phyloP scores from a whole-genome alignment of 2,329 filamentous ascomycete species.

The Neurospora crassa region DNA sequence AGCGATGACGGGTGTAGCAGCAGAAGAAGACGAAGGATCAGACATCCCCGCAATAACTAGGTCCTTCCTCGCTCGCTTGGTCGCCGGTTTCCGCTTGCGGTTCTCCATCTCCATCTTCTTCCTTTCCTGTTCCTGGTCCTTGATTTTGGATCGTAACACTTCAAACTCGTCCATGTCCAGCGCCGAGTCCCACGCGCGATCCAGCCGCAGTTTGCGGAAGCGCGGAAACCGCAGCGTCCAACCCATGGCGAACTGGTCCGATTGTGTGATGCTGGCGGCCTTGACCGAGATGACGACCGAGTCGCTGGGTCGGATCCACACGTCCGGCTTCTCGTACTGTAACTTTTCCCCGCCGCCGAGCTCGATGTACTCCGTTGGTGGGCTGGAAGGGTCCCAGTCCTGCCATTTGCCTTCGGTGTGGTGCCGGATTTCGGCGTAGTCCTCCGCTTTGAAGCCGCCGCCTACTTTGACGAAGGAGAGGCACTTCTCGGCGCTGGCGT shows the following conservation, averaged over 20 bases:
- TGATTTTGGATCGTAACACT: constrained; percentile 56
- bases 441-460: constrained; percentile 77
- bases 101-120: constrained; percentile 68
- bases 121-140: constrained; percentile 63
- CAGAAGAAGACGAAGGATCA: constrained; percentile 26
- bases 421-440: constrained; percentile 76
- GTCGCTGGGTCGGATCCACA: constrained; percentile 86
- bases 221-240: constrained; percentile 84
- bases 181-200: constrained; percentile 75
- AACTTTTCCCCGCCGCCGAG: constrained; percentile 63
- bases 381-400: constrained; percentile 69
- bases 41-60: constrained; percentile 60
- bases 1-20: not conserved
- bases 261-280: constrained; percentile 65
- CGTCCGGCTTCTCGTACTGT: constrained; percentile 72
- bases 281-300: constrained; percentile 85
- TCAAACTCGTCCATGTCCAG: constrained; percentile 71
- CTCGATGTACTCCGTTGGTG: constrained; percentile 70
- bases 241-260: constrained; percentile 67
- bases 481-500: constrained; percentile 59
- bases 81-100: constrained; percentile 37
- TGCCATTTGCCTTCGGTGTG: constrained; percentile 87
- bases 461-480: constrained; percentile 97
- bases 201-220: constrained; percentile 71
- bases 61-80: constrained; percentile 59